These are phyloP conservation scores for Pseudogymnoascus pannorum DNA, from an alignment of 2,329 filamentous ascomycete species.

Conservation along the genomic window DNA sequence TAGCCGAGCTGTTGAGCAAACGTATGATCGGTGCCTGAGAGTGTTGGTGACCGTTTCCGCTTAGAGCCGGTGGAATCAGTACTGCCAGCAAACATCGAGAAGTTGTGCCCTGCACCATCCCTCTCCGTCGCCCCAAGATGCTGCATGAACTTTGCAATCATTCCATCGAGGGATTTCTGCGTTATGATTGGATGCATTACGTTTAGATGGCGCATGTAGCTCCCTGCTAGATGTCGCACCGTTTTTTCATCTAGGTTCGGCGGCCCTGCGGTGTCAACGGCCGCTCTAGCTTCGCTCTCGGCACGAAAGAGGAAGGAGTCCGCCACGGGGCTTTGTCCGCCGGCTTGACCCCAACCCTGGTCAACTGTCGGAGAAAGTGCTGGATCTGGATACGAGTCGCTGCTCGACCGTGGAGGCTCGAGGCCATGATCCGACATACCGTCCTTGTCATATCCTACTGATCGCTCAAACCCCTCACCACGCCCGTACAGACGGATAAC, in stretches of 20 bases:
- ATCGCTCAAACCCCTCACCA: slow-evolving; percentile 54
- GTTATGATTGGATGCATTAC: slow-evolving; percentile 59
- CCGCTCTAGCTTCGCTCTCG: slow-evolving; percentile 15
- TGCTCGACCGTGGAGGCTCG: slow-evolving; percentile 33
- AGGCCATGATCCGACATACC: slow-evolving; percentile 32
- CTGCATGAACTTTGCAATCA: slow-evolving; percentile 26
- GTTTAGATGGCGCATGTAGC: slow-evolving; percentile 54
- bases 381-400: slow-evolving; percentile 42
- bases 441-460: slow-evolving; percentile 34
- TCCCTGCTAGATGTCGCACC: slow-evolving; percentile 47
- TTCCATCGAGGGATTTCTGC: slow-evolving; percentile 41
- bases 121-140: slow-evolving; percentile 16
- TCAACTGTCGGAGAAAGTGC: slow-evolving; percentile 48
- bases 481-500: slow-evolving; percentile 68
- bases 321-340: slow-evolving; percentile 22
- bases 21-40: slow-evolving; percentile 19
- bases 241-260: slow-evolving; percentile 46
- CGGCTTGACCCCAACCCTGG: slow-evolving; percentile 49
- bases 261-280: slow-evolving; percentile 37
- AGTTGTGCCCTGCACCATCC: slow-evolving; percentile 17
- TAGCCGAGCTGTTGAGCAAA: slow-evolving; percentile 31
- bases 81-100: neutral
- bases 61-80: slow-evolving; percentile 19
- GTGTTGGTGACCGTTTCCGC: slow-evolving; percentile 23
- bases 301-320: neutral